These are phyloP conservation scores for Colletotrichum theobromicola DNA, from an alignment of 2,329 filamentous ascomycete genomes.

Conservation along the genomic window DNA sequence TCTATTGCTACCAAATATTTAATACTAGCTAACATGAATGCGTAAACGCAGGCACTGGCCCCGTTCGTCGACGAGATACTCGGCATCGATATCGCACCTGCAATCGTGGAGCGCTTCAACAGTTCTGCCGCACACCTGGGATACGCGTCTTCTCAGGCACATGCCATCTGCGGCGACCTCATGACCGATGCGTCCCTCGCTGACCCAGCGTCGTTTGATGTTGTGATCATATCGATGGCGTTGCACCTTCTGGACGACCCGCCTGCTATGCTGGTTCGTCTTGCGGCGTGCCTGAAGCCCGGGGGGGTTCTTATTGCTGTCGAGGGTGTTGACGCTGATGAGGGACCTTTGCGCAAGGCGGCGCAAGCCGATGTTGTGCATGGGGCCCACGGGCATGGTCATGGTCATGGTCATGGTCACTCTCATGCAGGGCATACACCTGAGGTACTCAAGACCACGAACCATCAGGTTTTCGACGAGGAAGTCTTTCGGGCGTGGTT, in stretches of 20 bases:
- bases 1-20: not conserved
- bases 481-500: conserved; percentile 25
- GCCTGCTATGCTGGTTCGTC: conserved; percentile 28
- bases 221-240: conserved; percentile 38
- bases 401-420: not conserved
- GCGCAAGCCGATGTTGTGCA: conserved; percentile 13
- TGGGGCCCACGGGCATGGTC: not conserved
- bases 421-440: not conserved
- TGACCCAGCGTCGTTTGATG: conserved; percentile 31
- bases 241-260: conserved; percentile 40
- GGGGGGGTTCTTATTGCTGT: conserved; percentile 37
- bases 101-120: conserved; percentile 38
- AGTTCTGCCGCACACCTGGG: conserved; percentile 27
- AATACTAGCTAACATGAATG: not conserved
- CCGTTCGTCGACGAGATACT: conserved; percentile 32
- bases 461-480: conserved; percentile 28
- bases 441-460: conserved; percentile 23
- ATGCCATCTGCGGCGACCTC: conserved; percentile 35
- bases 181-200: conserved; percentile 25
- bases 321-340: conserved; percentile 29
- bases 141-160: conserved; percentile 28
- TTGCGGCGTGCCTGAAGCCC: conserved; percentile 30
- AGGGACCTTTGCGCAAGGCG: conserved; percentile 5
- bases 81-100: conserved; percentile 39
- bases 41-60: conserved; percentile 37